Base-by-base conservation (phyloP, 441 rosid species). In the Eruca vesicaria region DNA sequence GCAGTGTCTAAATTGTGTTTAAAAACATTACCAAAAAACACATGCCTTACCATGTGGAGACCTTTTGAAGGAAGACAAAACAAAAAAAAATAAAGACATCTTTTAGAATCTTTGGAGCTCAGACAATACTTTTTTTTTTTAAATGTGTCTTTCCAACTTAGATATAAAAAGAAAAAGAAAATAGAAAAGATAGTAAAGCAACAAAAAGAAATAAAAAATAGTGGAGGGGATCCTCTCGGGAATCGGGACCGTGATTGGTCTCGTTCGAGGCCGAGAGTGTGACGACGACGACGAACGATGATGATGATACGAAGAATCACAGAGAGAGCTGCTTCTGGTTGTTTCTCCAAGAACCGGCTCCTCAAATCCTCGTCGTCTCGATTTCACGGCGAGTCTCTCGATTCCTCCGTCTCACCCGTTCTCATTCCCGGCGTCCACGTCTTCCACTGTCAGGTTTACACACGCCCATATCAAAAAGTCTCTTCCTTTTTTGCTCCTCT, bases 341-440 rank as follows among this genome's bases (percentile, higher is more conserved):
- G 81, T 23, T 71, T 86, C 70, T 75, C 84, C 31, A 70, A 32
- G 38, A 83, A 56, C 63, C 76, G 83, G 62, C 78, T 88, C 70
- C 83, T 81, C 86, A 80, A 63, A 28, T 82, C 88, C 28, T 63
- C 72, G 21, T 70, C 68, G 19, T 38, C 53, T 53, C 32, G 74
- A 41, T 55, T 82, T 29, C 84, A 85, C 11, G 85, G 85, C 60
- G 85, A 82, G 73, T 70, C 86, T 36, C 70, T 74, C 59, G 80
- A 77, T 77, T 84, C 82, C 55, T 79, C 90, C 59, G 23, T 83
- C 73, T 79, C 84, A 55, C 73, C 93, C 16, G 72, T 84, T 75
- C 86, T 86, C 71, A 69, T 84, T 63, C 90, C 89, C 29, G 99
- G 99, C 79, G 81, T 93, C 82, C 98, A 95, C 72, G 89, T 93